A percentile compares a stretch with the other conserved stretches of the same genome.
phyloP scores from a whole-genome alignment of 2,329 filamentous ascomycete species.

The Colletotrichum truncatum region DNA sequence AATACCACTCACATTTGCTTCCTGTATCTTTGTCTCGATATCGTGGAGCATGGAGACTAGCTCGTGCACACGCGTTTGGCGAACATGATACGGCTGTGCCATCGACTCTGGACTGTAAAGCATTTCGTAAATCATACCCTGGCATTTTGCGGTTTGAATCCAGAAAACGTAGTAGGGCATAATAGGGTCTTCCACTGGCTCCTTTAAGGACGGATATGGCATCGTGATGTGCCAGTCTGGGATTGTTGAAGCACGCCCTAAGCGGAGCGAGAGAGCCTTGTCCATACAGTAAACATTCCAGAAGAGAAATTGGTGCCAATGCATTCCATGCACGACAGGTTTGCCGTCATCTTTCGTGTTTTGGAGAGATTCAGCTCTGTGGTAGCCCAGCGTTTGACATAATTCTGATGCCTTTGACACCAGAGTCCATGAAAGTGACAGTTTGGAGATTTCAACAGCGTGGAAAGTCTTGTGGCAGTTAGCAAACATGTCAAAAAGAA shows the following conservation, averaged over 20 bases:
- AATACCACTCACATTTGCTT: slow-evolving; percentile 27
- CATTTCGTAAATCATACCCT: slow-evolving; percentile 64
- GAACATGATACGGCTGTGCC: slow-evolving; percentile 42
- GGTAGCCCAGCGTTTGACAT: slow-evolving; percentile 42
- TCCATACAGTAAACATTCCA: slow-evolving; percentile 68
- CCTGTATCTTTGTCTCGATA: slow-evolving; percentile 38
- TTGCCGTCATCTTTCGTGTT: slow-evolving; percentile 32
- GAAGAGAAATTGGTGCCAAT: slow-evolving; percentile 54
- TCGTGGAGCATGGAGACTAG: slow-evolving; percentile 43
- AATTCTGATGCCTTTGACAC: slow-evolving; percentile 42
- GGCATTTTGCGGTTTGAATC: slow-evolving; percentile 59
- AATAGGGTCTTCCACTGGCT: slow-evolving; percentile 29
- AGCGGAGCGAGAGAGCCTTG: slow-evolving; percentile 62
- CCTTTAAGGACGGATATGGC: not conserved
- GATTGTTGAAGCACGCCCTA: slow-evolving; percentile 62
- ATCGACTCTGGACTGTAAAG: slow-evolving; percentile 58
- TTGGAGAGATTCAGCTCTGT: slow-evolving; percentile 35
- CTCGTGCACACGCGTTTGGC: slow-evolving; percentile 42
- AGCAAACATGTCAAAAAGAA: not conserved
- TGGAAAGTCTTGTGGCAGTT: slow-evolving; percentile 36
- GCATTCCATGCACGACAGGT: slow-evolving; percentile 36
- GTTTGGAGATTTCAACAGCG: slow-evolving; percentile 43
- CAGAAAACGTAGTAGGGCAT: slow-evolving; percentile 53
- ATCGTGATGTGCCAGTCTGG: slow-evolving; percentile 66
- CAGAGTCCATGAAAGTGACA: slow-evolving; percentile 41